Evolutionary conservation across 495 filamentous ascomycete species (phyloP), one percentile per base, ranked within the genome.

Genomic region (Penicillium soppii): DNA sequence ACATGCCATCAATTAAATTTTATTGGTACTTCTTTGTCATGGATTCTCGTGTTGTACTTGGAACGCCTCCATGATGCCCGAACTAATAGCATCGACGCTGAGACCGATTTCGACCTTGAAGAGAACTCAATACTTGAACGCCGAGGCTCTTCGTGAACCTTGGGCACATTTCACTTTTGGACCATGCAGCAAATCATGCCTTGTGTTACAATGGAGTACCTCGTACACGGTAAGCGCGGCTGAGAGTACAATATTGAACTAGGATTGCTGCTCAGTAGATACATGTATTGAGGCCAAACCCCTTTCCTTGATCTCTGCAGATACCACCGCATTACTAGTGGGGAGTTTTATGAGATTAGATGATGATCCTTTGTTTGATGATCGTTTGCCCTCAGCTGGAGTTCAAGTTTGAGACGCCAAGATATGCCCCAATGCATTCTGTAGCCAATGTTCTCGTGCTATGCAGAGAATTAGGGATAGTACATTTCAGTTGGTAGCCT

Each of bases 401-500:
- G 29, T n/a, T n/a, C n/a, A n/a, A n/a, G 16, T 22, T 38, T 16
- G 15, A 29, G 17, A 16, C 19, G 21, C 9, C 16, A 33, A 21
- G 15, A 20, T 10, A 21, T 40, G 35, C 10, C 21, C 12, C 12
- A 25, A 12, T 22, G 4, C n/a, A 20, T 33, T 9, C 29, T 20
- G 12, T 2, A 17, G 5, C 19, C 15, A 19, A 1, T 0, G 42
- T 3, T 17, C 27, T 8, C 25, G 19, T 3, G 7, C n/a, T n/a
- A n/a, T 21, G 42, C 39, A 41, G 10, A 41, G 10, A 15, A 16
- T 6, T 36, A 3, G 25, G 10, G 6, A 20, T 41, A 54, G 27
- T 32, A 32, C 20, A 13, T 17, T 7, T 17, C 1, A 27, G 1
- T 2, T 15, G 25, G 25, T 13, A 42, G 39, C 20, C 58, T 70